Conservation (phyloP, 441 rosid species). For the Populus trichocarpa region DNA sequence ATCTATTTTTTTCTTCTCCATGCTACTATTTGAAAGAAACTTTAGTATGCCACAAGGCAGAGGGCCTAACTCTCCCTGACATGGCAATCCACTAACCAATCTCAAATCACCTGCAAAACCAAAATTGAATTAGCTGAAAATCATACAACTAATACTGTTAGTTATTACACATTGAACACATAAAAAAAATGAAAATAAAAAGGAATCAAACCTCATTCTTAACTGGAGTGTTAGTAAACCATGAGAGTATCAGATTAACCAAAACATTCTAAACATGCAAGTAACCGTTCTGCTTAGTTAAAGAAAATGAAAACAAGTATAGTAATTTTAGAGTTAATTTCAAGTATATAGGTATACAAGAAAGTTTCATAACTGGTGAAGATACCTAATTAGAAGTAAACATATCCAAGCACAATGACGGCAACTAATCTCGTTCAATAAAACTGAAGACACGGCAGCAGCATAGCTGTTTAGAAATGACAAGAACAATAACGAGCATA, state of each 20-base stretch:
- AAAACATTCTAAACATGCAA: neutral
- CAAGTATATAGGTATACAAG: neutral
- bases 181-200: neutral
- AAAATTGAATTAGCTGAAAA: conserved; percentile 12
- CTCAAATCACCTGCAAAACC: conserved; percentile 8
- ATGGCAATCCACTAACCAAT: conserved; percentile 20
- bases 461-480: neutral
- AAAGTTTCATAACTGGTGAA: neutral
- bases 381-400: neutral
- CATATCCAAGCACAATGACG: neutral
- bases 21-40: conserved; percentile 36
- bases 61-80: conserved; percentile 22
- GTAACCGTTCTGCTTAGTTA: neutral
- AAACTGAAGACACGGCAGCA: neutral
- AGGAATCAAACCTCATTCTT: neutral
- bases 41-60: conserved; percentile 17
- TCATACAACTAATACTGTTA: neutral
- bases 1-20: conserved; percentile 66
- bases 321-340: neutral
- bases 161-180: neutral
- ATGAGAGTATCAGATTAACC: neutral
- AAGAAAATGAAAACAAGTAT: neutral
- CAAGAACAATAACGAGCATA: neutral
- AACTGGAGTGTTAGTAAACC: neutral
- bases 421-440: neutral